These are phyloP conservation scores for Talaromyces sp. DNA, from an alignment of 2,329 filamentous ascomycete species.

Conservation along the genomic window DNA sequence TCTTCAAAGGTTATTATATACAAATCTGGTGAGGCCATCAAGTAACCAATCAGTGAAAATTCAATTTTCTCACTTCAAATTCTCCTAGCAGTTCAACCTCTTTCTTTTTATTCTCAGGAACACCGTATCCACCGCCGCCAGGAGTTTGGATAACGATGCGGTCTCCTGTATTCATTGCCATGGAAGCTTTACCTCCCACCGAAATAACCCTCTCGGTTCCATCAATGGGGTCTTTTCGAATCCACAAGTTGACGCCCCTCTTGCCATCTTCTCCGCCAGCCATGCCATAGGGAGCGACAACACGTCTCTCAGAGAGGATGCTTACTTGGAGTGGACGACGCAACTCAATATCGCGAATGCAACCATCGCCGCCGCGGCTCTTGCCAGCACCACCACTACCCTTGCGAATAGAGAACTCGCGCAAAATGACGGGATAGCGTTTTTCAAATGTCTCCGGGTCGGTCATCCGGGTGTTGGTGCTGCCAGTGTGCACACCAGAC, in stretches of 20 bases:
- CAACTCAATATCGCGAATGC: constrained; percentile 78
- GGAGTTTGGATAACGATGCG: constrained; percentile 57
- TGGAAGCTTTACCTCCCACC: constrained; percentile 59
- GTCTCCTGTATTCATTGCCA: constrained; percentile 54
- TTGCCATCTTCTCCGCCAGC: constrained; percentile 73
- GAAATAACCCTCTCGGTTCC: constrained; percentile 50
- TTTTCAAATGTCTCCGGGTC: constrained; percentile 78
- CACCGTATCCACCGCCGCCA: constrained; percentile 40
- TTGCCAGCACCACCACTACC: constrained; percentile 62
- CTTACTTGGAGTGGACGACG: constrained; percentile 72
- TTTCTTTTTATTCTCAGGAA: constrained; percentile 31
- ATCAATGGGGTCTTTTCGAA: constrained; percentile 60
- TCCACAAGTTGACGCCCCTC: constrained; percentile 83
- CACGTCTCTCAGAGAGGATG: constrained; percentile 70
- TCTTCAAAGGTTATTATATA: background rate
- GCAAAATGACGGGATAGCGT: constrained; percentile 68
- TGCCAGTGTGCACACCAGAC: constrained; percentile 72
- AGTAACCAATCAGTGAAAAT: background rate
- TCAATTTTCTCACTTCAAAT: constrained; percentile 8
- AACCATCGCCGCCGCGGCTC: constrained; percentile 68
- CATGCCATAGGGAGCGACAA: constrained; percentile 74
- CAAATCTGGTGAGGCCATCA: background rate
- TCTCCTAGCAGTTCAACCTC: constrained; percentile 9
- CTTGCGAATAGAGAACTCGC: constrained; percentile 62
- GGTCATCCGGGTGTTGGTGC: constrained; percentile 84